phyloP scores from a whole-genome alignment of 1,284 basidiomycete species.

The Ustilago curta region DNA sequence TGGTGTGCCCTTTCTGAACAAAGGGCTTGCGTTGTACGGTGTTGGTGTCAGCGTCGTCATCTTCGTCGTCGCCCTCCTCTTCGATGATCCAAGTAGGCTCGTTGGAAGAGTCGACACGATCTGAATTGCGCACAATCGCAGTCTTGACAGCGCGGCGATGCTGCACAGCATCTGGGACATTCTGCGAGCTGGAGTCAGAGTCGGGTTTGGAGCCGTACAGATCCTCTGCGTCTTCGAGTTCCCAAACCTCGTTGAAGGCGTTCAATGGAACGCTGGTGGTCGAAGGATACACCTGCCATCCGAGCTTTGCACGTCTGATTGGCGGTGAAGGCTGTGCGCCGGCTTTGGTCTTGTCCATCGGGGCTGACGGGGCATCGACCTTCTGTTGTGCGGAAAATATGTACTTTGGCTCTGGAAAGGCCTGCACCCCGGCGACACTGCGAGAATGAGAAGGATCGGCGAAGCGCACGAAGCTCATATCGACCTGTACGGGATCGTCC shows the following conservation, averaged over 20 bases:
- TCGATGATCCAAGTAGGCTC: constrained; percentile 23
- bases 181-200: background rate
- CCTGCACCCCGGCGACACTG: constrained; percentile 4
- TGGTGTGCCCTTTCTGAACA: constrained; percentile 41
- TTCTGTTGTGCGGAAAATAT: constrained; percentile 18
- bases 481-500: constrained; percentile 58
- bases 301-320: constrained; percentile 8
- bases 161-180: background rate
- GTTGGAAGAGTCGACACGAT: background rate
- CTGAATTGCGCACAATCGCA: constrained; percentile 4
- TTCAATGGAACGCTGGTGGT: constrained; percentile 42
- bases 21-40: constrained; percentile 23
- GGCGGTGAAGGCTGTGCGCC: background rate
- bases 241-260: constrained; percentile 62
- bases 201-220: constrained; percentile 24
- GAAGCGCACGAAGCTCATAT: constrained; percentile 43
- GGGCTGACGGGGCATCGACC: background rate
- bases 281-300: constrained; percentile 42
- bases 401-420: constrained; percentile 32
- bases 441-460: constrained; percentile 12
- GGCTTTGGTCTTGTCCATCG: background rate
- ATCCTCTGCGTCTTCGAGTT: constrained; percentile 57
- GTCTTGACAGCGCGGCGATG: constrained; percentile 26
- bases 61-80: constrained; percentile 27
- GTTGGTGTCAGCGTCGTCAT: constrained; percentile 11